phyloP scores from a whole-genome alignment of 495 filamentous ascomycete species.

The Chaetomidium leptoderma region DNA sequence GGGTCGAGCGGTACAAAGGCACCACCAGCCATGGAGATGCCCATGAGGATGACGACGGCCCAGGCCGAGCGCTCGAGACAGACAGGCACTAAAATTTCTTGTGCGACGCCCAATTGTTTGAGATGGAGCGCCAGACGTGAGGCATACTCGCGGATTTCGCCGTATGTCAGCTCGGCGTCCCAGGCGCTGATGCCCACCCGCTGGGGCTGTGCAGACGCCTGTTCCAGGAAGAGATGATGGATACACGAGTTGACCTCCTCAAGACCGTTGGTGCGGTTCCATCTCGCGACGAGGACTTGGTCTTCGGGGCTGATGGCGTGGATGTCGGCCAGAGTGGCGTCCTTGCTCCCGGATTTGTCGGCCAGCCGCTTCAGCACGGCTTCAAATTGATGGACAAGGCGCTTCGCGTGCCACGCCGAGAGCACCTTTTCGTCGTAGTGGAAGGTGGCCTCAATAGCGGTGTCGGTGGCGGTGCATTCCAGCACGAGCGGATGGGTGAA shows the following conservation, averaged over 20 bases:
- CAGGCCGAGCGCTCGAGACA: slow-evolving; percentile 53
- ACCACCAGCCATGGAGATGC: slow-evolving; percentile 48
- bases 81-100: slow-evolving; percentile 51
- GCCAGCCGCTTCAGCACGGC: slow-evolving; percentile 20
- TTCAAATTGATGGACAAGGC: slow-evolving; percentile 27
- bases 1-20: slow-evolving; percentile 56
- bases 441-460: slow-evolving; percentile 16
- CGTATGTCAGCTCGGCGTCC: slow-evolving; percentile 57
- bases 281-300: slow-evolving; percentile 17
- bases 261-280: slow-evolving; percentile 13
- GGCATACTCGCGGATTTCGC: slow-evolving; percentile 39
- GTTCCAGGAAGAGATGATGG: slow-evolving; percentile 37
- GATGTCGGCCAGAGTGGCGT: slow-evolving; percentile 17
- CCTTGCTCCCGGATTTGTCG: neutral
- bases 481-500: slow-evolving; percentile 30
- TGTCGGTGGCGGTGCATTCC: slow-evolving; percentile 20
- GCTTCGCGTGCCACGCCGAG: slow-evolving; percentile 23
- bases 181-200: slow-evolving; percentile 42
- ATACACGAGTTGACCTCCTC: slow-evolving; percentile 28
- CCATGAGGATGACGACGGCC: slow-evolving; percentile 46
- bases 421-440: slow-evolving; percentile 25
- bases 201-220: slow-evolving; percentile 39
- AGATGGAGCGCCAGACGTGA: slow-evolving; percentile 40
- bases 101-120: slow-evolving; percentile 37
- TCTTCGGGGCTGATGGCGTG: slow-evolving; percentile 21